Evolutionary conservation across 352 stramenopile genomes (phyloP), one percentile per base, ranked within the genome.

Genomic region (Pythium phragmitis): DNA sequence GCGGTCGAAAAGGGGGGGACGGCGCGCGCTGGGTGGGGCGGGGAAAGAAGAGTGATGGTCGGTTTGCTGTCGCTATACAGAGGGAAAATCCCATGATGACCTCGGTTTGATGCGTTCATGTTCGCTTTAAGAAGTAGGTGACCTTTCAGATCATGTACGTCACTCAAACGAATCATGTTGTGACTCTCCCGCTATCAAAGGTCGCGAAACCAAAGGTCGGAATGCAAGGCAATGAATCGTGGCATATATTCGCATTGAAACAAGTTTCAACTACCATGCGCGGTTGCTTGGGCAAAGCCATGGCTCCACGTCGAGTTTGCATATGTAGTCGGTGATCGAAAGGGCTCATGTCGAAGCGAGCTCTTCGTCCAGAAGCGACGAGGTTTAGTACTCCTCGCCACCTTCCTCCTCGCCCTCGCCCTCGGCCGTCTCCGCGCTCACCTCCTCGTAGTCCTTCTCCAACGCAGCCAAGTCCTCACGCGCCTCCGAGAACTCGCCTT

Each of bases 401-500:
- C 89, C 91, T 42, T 98, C 94, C 59, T 98, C 96, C 50, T 97
- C 94, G 34, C 85, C 94, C 56, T 98, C 91, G 54, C 85, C 93
- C 37, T 98, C 96, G 19, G 91, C 90, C 34, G 96, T 98, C 76
- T 99, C 97, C 23, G 91, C 54, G 91, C 98, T 98, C 63, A 99
- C 97, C 74, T 99, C 97, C 71, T 99, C 97, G 77, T 99, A 99
- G 79, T 99, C 97, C 89, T 99, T 99, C 79, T 99, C 97, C 33
- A 98, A 81, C 30, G 96, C 96, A 34, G 96, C 96, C 54, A 99
- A 81, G 86, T 99, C 96, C 81, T 99, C 97, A 85, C 97, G 96
- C 42, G 98, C 98, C 72, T 99, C 98, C 56, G 95, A 98, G 77
- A 99, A 99, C 76, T 99, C 98, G 65, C 97, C 97, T 82, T 99